Evolutionary conservation across 129 eudicot genomes (phyloP).

Genomic region (Flaveria sonorensis): DNA sequence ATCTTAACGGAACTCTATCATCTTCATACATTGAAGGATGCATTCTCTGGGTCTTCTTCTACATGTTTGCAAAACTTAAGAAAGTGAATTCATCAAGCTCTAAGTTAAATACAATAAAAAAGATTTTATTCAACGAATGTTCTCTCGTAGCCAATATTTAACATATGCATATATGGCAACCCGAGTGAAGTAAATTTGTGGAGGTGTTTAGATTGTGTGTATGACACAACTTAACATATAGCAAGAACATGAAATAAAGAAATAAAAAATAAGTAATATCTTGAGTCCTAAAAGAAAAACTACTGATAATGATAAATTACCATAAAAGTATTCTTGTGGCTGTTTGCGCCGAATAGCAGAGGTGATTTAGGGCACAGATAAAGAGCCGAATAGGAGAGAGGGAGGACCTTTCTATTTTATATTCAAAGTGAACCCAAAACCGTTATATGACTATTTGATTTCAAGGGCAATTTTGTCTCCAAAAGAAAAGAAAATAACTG

Average conservation of each 20-base stretch:
- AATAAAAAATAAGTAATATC: not conserved
- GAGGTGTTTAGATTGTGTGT: not conserved
- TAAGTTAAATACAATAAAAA: not conserved
- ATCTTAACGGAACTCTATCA: conserved; percentile 27
- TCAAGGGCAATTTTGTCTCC: not conserved
- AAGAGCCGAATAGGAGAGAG: not conserved
- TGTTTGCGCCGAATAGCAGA: not conserved
- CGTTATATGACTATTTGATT: not conserved
- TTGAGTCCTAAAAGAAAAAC: conserved; percentile 6
- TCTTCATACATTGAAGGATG: conserved; percentile 85
- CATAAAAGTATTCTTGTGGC: not conserved
- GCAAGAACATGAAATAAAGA: not conserved
- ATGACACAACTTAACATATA: not conserved
- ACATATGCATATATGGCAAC: not conserved
- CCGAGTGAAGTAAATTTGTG: not conserved
- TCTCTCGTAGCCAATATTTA: conserved; percentile 9
- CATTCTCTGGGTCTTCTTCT: conserved; percentile 69
- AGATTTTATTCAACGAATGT: not conserved
- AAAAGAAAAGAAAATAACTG: not conserved
- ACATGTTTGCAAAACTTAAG: conserved; percentile 16
- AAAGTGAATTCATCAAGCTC: conserved; percentile 11
- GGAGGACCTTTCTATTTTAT: conserved; percentile 3
- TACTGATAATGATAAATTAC: conserved; percentile 11
- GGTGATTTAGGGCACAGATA: not conserved
- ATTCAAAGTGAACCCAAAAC: not conserved